These are phyloP conservation scores for Penicillium turbatum DNA, from an alignment of 495 filamentous ascomycete species.

Conservation along the genomic window DNA sequence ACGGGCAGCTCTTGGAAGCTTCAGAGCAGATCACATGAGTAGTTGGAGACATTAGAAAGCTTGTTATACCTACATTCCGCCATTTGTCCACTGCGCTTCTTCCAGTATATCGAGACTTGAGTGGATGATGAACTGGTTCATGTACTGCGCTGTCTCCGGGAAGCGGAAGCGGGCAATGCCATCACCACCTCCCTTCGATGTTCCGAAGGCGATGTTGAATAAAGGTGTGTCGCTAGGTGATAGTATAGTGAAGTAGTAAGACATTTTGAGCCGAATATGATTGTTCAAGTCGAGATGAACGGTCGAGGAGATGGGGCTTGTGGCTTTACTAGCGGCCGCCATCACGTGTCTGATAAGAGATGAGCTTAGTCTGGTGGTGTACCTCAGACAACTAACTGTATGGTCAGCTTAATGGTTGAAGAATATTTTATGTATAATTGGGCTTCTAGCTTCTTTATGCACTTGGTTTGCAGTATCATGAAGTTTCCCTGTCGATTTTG, in stretches of 20 bases:
- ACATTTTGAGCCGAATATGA: constrained; percentile 54
- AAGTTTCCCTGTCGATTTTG: not conserved
- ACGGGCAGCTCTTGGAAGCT: not conserved
- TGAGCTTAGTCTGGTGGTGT: not conserved
- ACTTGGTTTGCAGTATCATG: not conserved
- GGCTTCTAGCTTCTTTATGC: not conserved
- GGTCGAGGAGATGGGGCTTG: constrained; percentile 4
- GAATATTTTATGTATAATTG: not conserved
- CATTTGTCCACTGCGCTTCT: constrained; percentile 85
- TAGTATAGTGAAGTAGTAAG: constrained; percentile 94
- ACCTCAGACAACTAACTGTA: not conserved
- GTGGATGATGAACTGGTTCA: constrained; percentile 98
- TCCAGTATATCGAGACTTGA: constrained; percentile 89
- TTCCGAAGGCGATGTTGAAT: constrained; percentile 95
- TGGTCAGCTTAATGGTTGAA: not conserved
- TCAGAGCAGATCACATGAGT: not conserved
- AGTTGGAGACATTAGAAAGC: not conserved
- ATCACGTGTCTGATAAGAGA: constrained; percentile 24
- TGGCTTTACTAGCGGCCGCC: not conserved
- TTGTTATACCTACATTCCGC: constrained; percentile 59
- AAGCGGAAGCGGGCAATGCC: constrained; percentile 75
- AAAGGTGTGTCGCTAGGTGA: constrained; percentile 91
- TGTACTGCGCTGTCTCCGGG: constrained; percentile 75
- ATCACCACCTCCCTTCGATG: constrained; percentile 89
- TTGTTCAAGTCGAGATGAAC: constrained; percentile 9